phyloP scores from a whole-genome alignment of 2,329 filamentous ascomycete species.

The Aspergillus brunneoviolaceus region DNA sequence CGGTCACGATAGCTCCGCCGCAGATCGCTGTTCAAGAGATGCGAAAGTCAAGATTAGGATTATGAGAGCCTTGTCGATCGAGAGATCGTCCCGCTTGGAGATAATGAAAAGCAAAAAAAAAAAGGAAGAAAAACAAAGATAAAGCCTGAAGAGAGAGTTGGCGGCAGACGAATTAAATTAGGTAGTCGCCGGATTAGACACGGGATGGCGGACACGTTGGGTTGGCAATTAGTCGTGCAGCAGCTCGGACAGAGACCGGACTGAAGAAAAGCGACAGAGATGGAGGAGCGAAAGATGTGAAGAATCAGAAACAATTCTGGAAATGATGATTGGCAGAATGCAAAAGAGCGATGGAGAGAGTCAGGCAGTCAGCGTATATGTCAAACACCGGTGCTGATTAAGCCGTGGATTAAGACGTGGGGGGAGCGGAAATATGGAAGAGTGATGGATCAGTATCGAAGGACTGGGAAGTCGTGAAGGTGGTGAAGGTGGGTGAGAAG shows the following conservation, averaged over 20 bases:
- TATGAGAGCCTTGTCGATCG: not conserved
- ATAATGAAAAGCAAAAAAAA: not conserved
- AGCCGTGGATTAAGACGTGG: not conserved
- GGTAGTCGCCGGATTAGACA: not conserved
- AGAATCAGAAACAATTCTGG: not conserved
- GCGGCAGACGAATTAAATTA: not conserved
- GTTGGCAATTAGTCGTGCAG: constrained; percentile 10
- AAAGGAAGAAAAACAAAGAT: not conserved
- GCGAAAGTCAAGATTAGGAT: constrained; percentile 9
- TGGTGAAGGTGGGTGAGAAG: not conserved
- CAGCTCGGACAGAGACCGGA: constrained; percentile 1
- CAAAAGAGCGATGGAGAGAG: not conserved
- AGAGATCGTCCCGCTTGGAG: not conserved
- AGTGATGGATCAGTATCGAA: not conserved
- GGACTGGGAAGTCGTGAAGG: not conserved
- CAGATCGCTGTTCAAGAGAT: constrained; percentile 17
- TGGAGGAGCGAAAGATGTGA: not conserved
- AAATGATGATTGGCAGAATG: not conserved
- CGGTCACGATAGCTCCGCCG: constrained; percentile 25
- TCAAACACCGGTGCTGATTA: constrained; percentile 2
- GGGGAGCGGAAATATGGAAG: constrained; percentile 3
- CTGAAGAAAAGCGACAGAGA: not conserved
- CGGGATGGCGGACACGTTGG: constrained; percentile 8
- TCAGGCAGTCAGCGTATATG: not conserved
- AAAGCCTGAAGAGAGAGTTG: not conserved